Conservation (phyloP, 2,329 filamentous ascomycete genomes). For the Diplodia sapinea region DNA sequence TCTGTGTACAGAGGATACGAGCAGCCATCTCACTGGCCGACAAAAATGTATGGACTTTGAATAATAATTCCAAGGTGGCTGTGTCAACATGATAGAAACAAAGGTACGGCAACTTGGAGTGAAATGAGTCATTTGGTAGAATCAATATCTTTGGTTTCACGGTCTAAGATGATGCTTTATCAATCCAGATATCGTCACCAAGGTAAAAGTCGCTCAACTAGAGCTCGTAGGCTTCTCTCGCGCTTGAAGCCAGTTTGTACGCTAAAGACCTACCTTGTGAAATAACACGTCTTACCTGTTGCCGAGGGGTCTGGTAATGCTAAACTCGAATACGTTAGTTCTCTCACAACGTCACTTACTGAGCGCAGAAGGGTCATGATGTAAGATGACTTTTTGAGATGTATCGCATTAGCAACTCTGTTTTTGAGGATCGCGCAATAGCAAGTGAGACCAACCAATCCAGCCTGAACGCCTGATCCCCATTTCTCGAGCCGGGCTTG, state of each 20-base stretch:
- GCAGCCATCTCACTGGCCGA: not conserved
- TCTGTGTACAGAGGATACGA: no score
- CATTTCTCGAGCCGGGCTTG: not conserved
- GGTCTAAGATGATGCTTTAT: no score
- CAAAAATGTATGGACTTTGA: not conserved
- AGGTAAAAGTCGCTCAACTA: not conserved
- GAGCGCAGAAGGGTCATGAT: not conserved
- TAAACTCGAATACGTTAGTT: not conserved
- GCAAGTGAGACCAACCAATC: constrained; percentile 29
- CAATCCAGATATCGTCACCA: not conserved
- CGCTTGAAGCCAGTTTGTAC: not conserved
- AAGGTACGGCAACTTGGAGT: not conserved
- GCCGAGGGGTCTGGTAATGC: not conserved
- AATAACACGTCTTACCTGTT: not conserved
- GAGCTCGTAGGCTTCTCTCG: not conserved
- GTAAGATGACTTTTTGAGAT: constrained; percentile 1
- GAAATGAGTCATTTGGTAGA: not conserved
- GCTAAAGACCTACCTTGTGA: not conserved
- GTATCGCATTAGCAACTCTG: constrained; percentile 23
- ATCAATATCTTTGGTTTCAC: not conserved
- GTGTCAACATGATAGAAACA: not conserved
- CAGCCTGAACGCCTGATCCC: constrained; percentile 12
- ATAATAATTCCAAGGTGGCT: not conserved
- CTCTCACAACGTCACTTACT: constrained; percentile 12
- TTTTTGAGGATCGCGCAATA: constrained; percentile 4